Conservation (phyloP, 208 protist genomes). For the Lotmaria passim region DNA sequence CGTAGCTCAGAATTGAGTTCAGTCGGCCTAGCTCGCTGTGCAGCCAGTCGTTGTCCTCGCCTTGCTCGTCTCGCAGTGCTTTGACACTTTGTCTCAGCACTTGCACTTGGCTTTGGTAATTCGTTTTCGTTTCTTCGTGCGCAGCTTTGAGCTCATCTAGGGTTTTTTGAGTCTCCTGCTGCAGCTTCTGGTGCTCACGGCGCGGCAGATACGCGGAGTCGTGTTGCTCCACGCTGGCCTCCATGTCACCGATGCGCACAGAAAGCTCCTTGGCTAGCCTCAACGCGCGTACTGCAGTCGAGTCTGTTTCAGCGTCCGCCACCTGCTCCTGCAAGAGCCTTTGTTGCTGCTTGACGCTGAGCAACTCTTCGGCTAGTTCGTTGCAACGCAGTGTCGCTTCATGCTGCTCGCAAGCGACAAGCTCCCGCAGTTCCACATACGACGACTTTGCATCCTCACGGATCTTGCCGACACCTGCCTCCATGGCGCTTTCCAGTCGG, state of each 20-base stretch:
- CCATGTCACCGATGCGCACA: constrained; percentile 11
- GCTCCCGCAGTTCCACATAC: constrained; percentile 19
- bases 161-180: constrained; percentile 14
- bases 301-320: not conserved
- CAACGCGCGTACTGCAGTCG: not conserved
- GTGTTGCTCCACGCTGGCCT: constrained; percentile 14
- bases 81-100: constrained; percentile 9
- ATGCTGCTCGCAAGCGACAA: constrained; percentile 5
- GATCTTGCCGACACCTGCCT: not conserved
- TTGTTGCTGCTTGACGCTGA: constrained; percentile 25
- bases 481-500: not conserved
- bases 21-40: constrained; percentile 33
- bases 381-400: constrained; percentile 4
- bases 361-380: constrained; percentile 21
- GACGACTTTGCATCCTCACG: constrained; percentile 25
- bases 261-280: constrained; percentile 23
- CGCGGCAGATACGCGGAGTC: not conserved
- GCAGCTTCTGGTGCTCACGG: constrained; percentile 18
- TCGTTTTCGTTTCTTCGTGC: not conserved
- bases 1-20: constrained; percentile 13
- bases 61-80: constrained; percentile 15
- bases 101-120: constrained; percentile 10
- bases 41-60: constrained; percentile 37
- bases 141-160: not conserved
- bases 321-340: constrained; percentile 22